phyloP scores from a whole-genome alignment of 75 land plant species.

The Pseudotsuga menziesii region DNA sequence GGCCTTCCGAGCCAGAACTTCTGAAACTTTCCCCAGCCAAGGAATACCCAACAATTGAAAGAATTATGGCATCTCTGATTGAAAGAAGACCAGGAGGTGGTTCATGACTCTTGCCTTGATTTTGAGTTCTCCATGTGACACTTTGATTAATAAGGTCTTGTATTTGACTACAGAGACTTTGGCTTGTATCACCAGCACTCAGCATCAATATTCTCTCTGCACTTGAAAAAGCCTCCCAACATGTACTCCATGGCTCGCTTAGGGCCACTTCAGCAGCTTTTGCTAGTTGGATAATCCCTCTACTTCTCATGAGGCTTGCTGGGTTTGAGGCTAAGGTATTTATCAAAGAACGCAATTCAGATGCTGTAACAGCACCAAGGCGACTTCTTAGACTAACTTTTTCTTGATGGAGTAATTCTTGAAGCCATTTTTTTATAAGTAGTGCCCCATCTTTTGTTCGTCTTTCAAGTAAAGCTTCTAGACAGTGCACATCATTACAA shows the following conservation, averaged over 20 bases:
- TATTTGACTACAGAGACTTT: conserved; percentile 79
- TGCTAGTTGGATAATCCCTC: conserved; percentile 79
- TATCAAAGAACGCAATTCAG: conserved; percentile 52
- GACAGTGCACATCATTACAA: conserved; percentile 44
- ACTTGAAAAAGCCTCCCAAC: conserved; percentile 89
- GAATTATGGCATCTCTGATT: conserved; percentile 74
- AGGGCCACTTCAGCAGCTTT: conserved; percentile 54
- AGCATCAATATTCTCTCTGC: conserved; percentile 78
- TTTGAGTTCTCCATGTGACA: conserved; percentile 15
- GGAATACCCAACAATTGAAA: conserved; percentile 76
- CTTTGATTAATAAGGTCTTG: conserved; percentile 69
- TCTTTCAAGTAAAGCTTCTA: conserved; percentile 79
- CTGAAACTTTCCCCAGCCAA: conserved; percentile 86
- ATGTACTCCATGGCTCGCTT: conserved; percentile 36
- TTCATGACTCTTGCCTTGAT: conserved; percentile 14
- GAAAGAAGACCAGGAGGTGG: conserved; percentile 46
- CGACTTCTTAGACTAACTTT: conserved; percentile 46
- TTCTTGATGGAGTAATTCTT: conserved; percentile 66
- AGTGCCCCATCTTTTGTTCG: conserved; percentile 70
- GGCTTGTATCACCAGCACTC: conserved; percentile 77
- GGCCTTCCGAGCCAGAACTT: conserved; percentile 55
- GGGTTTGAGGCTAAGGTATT: conserved; percentile 48
- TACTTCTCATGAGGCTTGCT: conserved; percentile 53
- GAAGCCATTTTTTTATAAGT: conserved; percentile 74
- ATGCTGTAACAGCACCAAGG: conserved; percentile 38